These are phyloP conservation scores for Metarhizium anisopliae DNA, from an alignment of 2,329 filamentous ascomycete species.

Conservation along the genomic window DNA sequence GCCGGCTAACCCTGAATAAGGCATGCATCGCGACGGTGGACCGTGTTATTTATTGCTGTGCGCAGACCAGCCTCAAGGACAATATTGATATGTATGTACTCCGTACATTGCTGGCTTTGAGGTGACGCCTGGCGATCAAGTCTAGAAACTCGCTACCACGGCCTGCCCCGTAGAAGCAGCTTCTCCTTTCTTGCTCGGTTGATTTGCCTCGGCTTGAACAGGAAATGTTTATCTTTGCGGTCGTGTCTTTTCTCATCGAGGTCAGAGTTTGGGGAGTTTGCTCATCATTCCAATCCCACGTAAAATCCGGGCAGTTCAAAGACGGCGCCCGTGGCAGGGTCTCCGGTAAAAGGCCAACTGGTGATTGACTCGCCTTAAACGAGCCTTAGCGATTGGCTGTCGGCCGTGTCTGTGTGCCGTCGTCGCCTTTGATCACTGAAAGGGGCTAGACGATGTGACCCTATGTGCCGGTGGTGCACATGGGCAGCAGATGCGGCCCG, in stretches of 20 bases:
- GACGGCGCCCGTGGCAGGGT: too few relatives aligned
- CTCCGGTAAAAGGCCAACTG: background rate
- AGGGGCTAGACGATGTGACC: conserved; percentile 3
- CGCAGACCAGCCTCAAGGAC: background rate
- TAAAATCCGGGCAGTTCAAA: background rate
- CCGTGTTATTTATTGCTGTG: too few relatives aligned
- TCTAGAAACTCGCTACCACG: too few relatives aligned
- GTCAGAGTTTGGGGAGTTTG: background rate
- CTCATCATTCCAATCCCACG: background rate
- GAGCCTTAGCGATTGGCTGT: conserved; percentile 1
- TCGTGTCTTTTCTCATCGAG: background rate
- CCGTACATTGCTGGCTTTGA: too few relatives aligned
- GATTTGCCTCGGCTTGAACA: background rate
- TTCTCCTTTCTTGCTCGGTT: background rate
- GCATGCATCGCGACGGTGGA: background rate
- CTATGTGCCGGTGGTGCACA: conserved; percentile 5
- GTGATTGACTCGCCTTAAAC: background rate
- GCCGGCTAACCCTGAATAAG: background rate
- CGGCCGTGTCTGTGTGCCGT: background rate
- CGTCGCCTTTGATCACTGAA: background rate
- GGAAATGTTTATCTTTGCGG: background rate
- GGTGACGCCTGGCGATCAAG: too few relatives aligned
- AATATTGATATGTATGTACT: background rate
- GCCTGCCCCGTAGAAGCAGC: background rate
- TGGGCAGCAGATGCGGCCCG: conserved; percentile 7